phyloP scores from a whole-genome alignment of 2,329 filamentous ascomycete genomes.

The Colletotrichum tropicicola region DNA sequence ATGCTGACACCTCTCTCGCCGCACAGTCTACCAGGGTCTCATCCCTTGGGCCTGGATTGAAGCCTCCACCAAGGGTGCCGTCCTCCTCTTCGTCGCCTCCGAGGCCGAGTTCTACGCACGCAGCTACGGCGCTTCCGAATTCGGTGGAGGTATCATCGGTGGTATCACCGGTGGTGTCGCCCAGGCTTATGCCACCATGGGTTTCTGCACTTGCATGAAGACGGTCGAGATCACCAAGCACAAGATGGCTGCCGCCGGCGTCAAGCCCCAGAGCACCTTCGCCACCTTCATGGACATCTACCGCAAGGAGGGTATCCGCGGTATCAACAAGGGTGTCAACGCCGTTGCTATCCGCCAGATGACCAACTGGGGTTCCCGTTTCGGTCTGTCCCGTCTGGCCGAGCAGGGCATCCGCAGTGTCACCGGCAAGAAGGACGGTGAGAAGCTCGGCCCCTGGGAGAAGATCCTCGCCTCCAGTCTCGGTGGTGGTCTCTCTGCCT shows the following conservation, averaged over 20 bases:
- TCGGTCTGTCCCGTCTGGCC: slow-evolving; percentile 90
- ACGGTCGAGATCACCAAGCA: slow-evolving; percentile 99
- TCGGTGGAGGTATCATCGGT: slow-evolving; percentile 87
- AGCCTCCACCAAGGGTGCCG: slow-evolving; percentile 98
- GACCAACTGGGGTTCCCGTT: slow-evolving; percentile 98
- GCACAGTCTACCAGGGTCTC: slow-evolving; percentile 95
- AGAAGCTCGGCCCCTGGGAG: slow-evolving; percentile 82
- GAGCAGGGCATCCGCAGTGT: slow-evolving; percentile 85
- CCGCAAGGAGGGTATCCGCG: slow-evolving; percentile 88
- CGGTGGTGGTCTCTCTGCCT: slow-evolving; percentile 93
- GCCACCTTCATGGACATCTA: slow-evolving; percentile 98
- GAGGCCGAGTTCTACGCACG: slow-evolving; percentile 97
- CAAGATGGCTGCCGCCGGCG: slow-evolving; percentile 86
- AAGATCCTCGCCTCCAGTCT: slow-evolving; percentile 89
- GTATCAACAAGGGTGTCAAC: slow-evolving; percentile 99
- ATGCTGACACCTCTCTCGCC: slow-evolving; percentile 36
- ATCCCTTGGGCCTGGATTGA: slow-evolving; percentile 99
- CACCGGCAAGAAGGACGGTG: slow-evolving; percentile 80
- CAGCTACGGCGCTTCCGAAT: slow-evolving; percentile 83
- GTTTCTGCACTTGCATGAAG: slow-evolving; percentile 99
- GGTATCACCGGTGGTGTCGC: slow-evolving; percentile 95
- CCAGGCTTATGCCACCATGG: slow-evolving; percentile 99
- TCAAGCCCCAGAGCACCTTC: slow-evolving; percentile 90
- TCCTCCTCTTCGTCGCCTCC: slow-evolving; percentile 98
- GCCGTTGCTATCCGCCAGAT: slow-evolving; percentile 98